Percentiles rank a stretch among this genome's conserved stretches.
These are phyloP conservation scores for Floccularia luteovirens DNA, from an alignment of 768 basidiomycete genomes.

Conservation along the genomic window DNA sequence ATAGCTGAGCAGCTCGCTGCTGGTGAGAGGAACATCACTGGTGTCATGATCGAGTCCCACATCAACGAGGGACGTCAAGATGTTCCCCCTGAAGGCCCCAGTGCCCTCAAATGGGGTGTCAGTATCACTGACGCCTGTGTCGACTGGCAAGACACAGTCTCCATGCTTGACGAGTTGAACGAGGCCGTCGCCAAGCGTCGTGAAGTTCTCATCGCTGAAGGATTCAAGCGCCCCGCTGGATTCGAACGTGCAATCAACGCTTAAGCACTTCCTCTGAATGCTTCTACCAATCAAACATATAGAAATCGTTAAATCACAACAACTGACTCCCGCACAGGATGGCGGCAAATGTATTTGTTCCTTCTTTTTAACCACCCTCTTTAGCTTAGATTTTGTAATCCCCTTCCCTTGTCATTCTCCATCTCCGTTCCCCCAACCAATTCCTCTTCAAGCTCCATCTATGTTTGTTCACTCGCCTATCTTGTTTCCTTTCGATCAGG, in stretches of 20 bases:
- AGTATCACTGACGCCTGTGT: conserved; percentile 93
- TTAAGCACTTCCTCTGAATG: too few relatives aligned
- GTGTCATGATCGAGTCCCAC: conserved; percentile 97
- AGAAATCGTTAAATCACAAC: too few relatives aligned
- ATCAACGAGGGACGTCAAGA: conserved; percentile 89
- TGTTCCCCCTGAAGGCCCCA: conserved; percentile 67
- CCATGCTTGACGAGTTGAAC: conserved; percentile 69
- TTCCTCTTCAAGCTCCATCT: too few relatives aligned
- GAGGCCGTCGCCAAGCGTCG: conserved; percentile 44
- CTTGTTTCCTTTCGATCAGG: too few relatives aligned
- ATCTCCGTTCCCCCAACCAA: too few relatives aligned
- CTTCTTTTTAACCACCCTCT: too few relatives aligned
- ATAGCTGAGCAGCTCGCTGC: conserved; percentile 68
- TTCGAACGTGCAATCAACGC: conserved; percentile 23
- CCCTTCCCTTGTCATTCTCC: too few relatives aligned
- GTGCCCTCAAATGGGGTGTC: conserved; percentile 67
- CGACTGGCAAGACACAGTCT: conserved; percentile 73
- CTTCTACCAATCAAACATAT: too few relatives aligned
- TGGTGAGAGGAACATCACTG: conserved; percentile 71
- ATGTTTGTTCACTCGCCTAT: too few relatives aligned
- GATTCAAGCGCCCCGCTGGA: conserved; percentile 27
- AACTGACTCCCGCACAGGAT: too few relatives aligned
- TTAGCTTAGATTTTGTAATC: too few relatives aligned
- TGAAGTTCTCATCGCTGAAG: conserved; percentile 28
- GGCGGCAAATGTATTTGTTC: too few relatives aligned